phyloP scores from a whole-genome alignment of 495 filamentous ascomycete species.

The Penicillium riverlandense region DNA sequence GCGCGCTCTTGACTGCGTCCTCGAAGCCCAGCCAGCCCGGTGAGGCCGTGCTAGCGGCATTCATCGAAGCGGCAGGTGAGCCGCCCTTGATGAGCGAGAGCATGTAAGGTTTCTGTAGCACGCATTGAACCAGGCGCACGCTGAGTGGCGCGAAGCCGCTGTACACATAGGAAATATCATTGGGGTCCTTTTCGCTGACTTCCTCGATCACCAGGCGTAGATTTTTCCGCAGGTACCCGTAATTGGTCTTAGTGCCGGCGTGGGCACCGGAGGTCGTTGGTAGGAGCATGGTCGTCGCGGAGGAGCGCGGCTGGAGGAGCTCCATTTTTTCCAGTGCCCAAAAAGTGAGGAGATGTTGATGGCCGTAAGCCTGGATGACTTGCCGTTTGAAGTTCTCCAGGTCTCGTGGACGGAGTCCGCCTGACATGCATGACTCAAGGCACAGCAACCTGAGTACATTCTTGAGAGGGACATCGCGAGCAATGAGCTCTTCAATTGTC shows the following conservation, averaged over 20 bases:
- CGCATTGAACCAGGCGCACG: constrained; percentile 88
- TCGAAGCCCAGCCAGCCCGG: constrained; percentile 90
- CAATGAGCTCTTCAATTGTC: constrained; percentile 85
- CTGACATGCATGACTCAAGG: constrained; percentile 82
- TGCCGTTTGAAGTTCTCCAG: constrained; percentile 83
- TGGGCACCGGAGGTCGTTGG: constrained; percentile 48
- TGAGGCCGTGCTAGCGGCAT: constrained; percentile 50
- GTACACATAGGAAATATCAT: constrained; percentile 95
- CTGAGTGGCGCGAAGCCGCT: constrained; percentile 93
- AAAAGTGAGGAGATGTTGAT: constrained; percentile 88
- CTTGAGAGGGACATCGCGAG: constrained; percentile 69
- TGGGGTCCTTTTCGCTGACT: constrained; percentile 92
- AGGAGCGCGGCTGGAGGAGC: constrained; percentile 64
- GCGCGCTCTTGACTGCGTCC: constrained; percentile 74
- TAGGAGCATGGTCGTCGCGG: constrained; percentile 63
- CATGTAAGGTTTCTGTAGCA: constrained; percentile 83
- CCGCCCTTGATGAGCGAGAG: constrained; percentile 58
- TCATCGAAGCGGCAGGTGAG: constrained; percentile 35
- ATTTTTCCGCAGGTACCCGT: constrained; percentile 75
- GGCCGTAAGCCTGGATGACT: constrained; percentile 87
- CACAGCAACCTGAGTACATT: constrained; percentile 80
- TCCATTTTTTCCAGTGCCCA: constrained; percentile 85
- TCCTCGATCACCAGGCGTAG: constrained; percentile 91
- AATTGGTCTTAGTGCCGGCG: constrained; percentile 72
- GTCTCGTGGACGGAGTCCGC: constrained; percentile 80